phyloP scores from a whole-genome alignment of 1,284 basidiomycete genomes.

The Microbotryum lychnidis-dioicae region DNA sequence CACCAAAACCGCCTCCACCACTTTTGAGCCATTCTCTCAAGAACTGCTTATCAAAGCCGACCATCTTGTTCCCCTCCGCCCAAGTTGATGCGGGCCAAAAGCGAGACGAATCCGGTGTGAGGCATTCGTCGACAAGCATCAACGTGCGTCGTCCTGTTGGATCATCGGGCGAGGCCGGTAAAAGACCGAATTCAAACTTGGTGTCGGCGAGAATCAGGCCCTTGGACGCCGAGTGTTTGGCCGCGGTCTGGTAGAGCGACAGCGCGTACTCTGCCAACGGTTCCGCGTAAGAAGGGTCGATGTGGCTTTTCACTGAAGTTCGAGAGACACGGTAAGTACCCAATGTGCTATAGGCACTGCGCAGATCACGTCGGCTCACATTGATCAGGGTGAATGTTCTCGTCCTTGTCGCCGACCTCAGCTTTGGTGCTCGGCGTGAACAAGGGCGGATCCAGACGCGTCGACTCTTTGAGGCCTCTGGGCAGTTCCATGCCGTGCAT shows the following conservation, averaged over 20 bases:
- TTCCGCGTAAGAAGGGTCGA: constrained; percentile 55
- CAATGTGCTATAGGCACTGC: too few species aligned
- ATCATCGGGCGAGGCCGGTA: constrained; percentile 39
- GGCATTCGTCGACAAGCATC: constrained; percentile 87
- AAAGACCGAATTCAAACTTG: constrained; percentile 79
- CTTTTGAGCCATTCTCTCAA: constrained; percentile 77
- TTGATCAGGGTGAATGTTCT: constrained; percentile 90
- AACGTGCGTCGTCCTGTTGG: constrained; percentile 47
- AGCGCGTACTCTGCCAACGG: constrained; percentile 56
- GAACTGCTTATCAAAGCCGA: constrained; percentile 96
- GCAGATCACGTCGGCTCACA: constrained; percentile 46
- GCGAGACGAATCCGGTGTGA: constrained; percentile 93
- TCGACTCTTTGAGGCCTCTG: constrained; percentile 71
- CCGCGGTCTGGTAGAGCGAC: constrained; percentile 65
- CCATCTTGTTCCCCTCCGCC: constrained; percentile 64
- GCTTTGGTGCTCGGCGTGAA: constrained; percentile 98
- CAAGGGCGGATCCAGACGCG: constrained; percentile 70
- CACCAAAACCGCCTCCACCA: constrained; percentile 53
- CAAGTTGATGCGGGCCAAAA: constrained; percentile 85
- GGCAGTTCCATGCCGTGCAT: constrained; percentile 79
- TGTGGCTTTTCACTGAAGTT: constrained; percentile 41
- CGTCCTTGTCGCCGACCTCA: constrained; percentile 87
- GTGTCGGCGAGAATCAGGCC: constrained; percentile 96
- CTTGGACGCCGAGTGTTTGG: constrained; percentile 62
- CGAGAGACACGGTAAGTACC: too few species aligned